Conservation (phyloP, 2,329 filamentous ascomycete genomes). For the Alternaria brassicae region DNA sequence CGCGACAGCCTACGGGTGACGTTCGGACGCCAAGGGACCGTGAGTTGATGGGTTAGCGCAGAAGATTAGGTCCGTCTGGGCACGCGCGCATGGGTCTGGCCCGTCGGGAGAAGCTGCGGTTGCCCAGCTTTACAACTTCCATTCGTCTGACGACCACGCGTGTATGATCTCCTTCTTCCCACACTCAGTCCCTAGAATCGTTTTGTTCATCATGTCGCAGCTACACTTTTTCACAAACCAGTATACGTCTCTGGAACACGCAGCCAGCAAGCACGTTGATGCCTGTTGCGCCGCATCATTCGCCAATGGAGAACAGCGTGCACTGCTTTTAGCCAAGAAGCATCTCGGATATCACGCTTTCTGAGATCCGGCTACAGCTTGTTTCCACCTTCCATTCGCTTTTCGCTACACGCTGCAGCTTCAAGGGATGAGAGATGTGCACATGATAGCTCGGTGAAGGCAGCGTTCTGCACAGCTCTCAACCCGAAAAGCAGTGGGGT, state of each 20-base stretch:
- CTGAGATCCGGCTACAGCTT: neutral
- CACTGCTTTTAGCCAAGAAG: neutral
- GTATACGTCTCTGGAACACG: too few species aligned
- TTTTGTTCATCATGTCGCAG: neutral
- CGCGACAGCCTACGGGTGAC: slow-evolving; percentile 9
- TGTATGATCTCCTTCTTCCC: too few species aligned
- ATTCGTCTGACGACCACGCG: neutral
- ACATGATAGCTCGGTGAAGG: too few species aligned
- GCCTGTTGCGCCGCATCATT: neutral
- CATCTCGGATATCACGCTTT: neutral
- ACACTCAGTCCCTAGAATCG: too few species aligned
- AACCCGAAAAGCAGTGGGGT: neutral
- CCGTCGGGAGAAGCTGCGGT: slow-evolving; percentile 2
- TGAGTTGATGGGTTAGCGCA: slow-evolving; percentile 13
- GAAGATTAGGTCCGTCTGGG: too few species aligned
- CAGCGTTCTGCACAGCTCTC: neutral
- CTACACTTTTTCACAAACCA: too few species aligned
- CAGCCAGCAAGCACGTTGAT: neutral
- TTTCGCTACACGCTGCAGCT: neutral
- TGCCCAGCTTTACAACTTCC: neutral
- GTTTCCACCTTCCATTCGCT: neutral
- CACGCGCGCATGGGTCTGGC: slow-evolving; percentile 5
- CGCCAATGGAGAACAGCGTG: neutral
- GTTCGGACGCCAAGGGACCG: slow-evolving; percentile 23
- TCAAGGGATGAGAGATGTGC: neutral